A percentile compares a stretch with the other conserved stretches of the same genome.
These are phyloP conservation scores for Beta lomatogona DNA, from an alignment of 179 eudicot species.

Conservation along the genomic window DNA sequence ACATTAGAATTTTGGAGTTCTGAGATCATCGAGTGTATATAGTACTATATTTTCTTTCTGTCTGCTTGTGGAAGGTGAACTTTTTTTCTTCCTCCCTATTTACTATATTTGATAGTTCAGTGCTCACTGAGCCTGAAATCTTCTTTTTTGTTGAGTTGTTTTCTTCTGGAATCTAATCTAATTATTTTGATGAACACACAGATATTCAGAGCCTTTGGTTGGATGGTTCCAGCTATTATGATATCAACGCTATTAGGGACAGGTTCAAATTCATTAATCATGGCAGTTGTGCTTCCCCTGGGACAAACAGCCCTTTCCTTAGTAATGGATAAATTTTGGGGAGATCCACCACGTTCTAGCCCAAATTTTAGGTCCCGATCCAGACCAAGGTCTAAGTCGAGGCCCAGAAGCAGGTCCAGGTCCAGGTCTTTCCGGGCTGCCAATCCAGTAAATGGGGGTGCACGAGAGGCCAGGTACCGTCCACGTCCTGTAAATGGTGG, in stretches of 20 bases:
- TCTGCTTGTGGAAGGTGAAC: background rate
- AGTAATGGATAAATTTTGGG: constrained; percentile 49
- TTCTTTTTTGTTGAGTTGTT: background rate
- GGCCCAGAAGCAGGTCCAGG: constrained; percentile 38
- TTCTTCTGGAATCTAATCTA: background rate
- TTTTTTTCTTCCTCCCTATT: background rate
- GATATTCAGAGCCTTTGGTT: constrained; percentile 58
- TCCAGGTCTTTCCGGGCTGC: constrained; percentile 30
- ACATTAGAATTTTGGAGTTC: background rate
- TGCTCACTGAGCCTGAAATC: background rate
- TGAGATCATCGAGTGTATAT: background rate
- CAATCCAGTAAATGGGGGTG: constrained; percentile 19
- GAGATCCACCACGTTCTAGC: constrained; percentile 33
- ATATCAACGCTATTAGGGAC: constrained; percentile 54
- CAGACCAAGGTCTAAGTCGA: constrained; percentile 35
- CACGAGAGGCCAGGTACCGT: constrained; percentile 22
- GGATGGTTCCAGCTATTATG: constrained; percentile 64
- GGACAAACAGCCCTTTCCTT: constrained; percentile 63
- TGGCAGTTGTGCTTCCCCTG: constrained; percentile 68
- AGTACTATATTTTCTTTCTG: background rate
- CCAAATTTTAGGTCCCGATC: constrained; percentile 26
- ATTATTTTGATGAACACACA: constrained; percentile 32
- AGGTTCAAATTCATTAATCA: constrained; percentile 51
- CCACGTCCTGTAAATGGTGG: constrained; percentile 29
- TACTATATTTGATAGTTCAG: background rate